Percentiles rank a stretch among this genome's conserved stretches.
These are phyloP conservation scores for Angophora floribunda DNA, from an alignment of 345 rosid genomes.

Conservation along the genomic window DNA sequence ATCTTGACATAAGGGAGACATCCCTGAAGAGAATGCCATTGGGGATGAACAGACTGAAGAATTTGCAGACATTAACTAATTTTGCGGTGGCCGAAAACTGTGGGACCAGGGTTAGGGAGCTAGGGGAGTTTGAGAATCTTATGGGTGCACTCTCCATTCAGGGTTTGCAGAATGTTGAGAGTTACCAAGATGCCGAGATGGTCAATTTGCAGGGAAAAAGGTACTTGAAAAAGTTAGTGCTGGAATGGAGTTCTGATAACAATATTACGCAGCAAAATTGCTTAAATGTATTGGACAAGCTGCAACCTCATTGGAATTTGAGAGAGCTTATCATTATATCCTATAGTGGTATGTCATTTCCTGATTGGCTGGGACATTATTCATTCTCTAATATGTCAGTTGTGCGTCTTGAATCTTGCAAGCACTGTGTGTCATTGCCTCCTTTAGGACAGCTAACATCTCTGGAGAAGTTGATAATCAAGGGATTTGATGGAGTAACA, in stretches of 20 bases:
- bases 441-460: constrained; percentile 22
- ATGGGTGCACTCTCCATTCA: constrained; percentile 6
- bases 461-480: constrained; percentile 17
- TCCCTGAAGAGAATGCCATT: constrained; percentile 6
- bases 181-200: neutral
- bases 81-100: constrained; percentile 7
- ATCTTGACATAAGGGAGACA: constrained; percentile 11
- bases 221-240: constrained; percentile 9
- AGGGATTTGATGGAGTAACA: constrained; percentile 9
- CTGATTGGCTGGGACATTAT: constrained; percentile 22
- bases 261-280: neutral
- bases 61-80: constrained; percentile 4
- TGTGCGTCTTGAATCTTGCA: constrained; percentile 14
- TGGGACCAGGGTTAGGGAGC: neutral
- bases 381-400: constrained; percentile 9
- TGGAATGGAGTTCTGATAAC: constrained; percentile 15
- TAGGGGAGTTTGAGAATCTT: constrained; percentile 9
- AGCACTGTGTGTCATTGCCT: constrained; percentile 21
- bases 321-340: constrained; percentile 9
- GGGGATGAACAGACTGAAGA: neutral
- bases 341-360: constrained; percentile 23
- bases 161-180: constrained; percentile 1
- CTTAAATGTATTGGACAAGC: constrained; percentile 18
- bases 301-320: constrained; percentile 29
- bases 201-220: constrained; percentile 7